These are phyloP conservation scores for Geum urbanum DNA, from an alignment of 306 rosid genomes.

Conservation along the genomic window DNA sequence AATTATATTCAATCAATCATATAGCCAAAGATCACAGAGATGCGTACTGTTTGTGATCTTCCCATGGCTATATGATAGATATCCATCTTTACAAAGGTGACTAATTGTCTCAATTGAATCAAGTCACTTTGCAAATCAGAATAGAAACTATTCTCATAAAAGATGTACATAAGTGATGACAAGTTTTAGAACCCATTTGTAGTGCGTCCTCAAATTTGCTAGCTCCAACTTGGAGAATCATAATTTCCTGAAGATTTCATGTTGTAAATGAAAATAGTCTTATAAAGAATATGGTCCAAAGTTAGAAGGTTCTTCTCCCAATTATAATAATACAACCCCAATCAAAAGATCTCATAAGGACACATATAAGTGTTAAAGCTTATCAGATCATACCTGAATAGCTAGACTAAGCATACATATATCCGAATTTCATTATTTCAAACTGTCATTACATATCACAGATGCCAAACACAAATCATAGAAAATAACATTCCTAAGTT, in stretches of 20 bases:
- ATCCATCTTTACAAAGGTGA: too few species aligned
- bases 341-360: background rate
- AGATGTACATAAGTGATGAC: slow-evolving; percentile 85
- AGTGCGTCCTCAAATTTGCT: slow-evolving; percentile 82
- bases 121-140: background rate
- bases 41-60: too few species aligned
- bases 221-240: slow-evolving; percentile 89
- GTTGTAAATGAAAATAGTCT: background rate
- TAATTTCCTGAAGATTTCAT: slow-evolving; percentile 55
- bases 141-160: background rate
- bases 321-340: background rate
- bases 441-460: too few species aligned
- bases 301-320: too few species aligned
- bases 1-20: too few species aligned
- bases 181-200: slow-evolving; percentile 88
- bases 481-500: too few species aligned
- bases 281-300: too few species aligned
- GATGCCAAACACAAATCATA: too few species aligned
- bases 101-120: too few species aligned
- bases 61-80: too few species aligned
- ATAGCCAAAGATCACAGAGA: too few species aligned
- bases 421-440: too few species aligned
- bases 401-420: slow-evolving; percentile 41
- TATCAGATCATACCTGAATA: slow-evolving; percentile 59
- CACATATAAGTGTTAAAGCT: slow-evolving; percentile 10